Percentiles rank a stretch among this genome's conserved stretches.
Evolutionary conservation across 1,139 yeast species (phyloP).

Genomic region (Taiozyma sp.): DNA sequence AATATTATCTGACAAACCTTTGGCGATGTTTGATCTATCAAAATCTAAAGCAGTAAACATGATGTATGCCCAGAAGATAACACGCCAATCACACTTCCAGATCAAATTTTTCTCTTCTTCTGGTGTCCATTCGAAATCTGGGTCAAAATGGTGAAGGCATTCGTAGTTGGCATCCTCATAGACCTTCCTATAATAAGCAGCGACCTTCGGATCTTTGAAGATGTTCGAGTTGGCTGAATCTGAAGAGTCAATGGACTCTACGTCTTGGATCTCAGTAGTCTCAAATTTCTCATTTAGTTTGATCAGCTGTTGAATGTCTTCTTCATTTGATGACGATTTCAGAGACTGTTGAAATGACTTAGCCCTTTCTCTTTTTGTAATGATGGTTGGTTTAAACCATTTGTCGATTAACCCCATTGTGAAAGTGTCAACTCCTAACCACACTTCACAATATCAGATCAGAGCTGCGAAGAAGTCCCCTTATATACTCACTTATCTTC

Average conservation of each 20-base stretch:
- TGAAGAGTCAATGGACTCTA: neutral
- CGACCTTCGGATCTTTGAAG: constrained; percentile 34
- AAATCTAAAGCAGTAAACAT: constrained; percentile 47
- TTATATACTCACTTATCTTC: neutral
- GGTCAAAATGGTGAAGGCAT: constrained; percentile 38
- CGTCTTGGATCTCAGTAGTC: neutral
- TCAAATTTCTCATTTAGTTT: neutral
- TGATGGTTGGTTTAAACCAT: constrained; percentile 7
- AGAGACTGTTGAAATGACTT: constrained; percentile 3
- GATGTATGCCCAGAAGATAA: constrained; percentile 42
- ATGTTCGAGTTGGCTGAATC: constrained; percentile 1
- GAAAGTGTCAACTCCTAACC: neutral
- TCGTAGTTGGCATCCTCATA: constrained; percentile 39
- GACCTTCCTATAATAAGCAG: constrained; percentile 33
- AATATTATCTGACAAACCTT: constrained; percentile 44
- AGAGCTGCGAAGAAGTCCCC: neutral
- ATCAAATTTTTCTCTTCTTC: constrained; percentile 38
- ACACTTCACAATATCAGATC: neutral
- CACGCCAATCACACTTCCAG: constrained; percentile 39
- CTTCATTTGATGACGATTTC: constrained; percentile 1
- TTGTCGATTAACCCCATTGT: neutral
- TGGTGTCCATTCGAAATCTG: constrained; percentile 38
- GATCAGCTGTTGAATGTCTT: neutral
- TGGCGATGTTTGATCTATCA: constrained; percentile 43
- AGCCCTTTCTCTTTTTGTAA: constrained; percentile 3